Evolutionary conservation across 768 basidiomycete species (phyloP), one percentile per base, ranked within the genome.

Genomic region (Boletus subparvulus): DNA sequence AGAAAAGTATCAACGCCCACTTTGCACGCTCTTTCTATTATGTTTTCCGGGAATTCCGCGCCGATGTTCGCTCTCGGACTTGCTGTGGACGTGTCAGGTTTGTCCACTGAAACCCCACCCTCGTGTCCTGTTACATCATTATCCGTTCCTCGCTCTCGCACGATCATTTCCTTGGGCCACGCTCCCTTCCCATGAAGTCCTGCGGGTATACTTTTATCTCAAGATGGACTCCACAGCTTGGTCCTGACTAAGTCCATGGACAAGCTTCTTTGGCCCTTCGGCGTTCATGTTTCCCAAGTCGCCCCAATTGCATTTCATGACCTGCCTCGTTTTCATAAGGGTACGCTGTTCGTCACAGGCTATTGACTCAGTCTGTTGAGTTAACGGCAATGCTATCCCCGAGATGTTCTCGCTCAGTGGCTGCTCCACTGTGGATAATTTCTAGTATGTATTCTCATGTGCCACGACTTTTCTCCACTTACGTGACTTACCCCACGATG

Each of bases 61-160:
- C 42, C 26, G 39, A 43, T 11, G 37, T 61, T 65, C 60, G 56
- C 58, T 53, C n/a, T 30, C 50, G 52, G 41, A 54, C 44, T 54
- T 58, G 44, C 55, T 61, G 55, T 64, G 49, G 41, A 49, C 32
- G 10, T 41, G 49, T 49, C 55, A 50, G 56, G 65, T 58, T 59
- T 57, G 64, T 54, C 55, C 41, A 26, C 54, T 42, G 46, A 56
- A 45, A 37, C 52, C 48, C 54, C 52, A n/a, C 21, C 52, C 47
- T 64, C 66, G 59, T 66, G 68, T 61, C 51, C 48, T 41, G 62
- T 69, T 70, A 69, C 68, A 64, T 66, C 68, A 68, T 47, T 7
- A 24, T 32, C 37, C 47, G 26, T 21, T 45, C 47, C 41, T 67
- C 56, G 17, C 47, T 47, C 56, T 58, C 55, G 54, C 56, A 61